Base-by-base conservation (phyloP, 2,329 filamentous ascomycete genomes). In the Alternaria viburni region DNA sequence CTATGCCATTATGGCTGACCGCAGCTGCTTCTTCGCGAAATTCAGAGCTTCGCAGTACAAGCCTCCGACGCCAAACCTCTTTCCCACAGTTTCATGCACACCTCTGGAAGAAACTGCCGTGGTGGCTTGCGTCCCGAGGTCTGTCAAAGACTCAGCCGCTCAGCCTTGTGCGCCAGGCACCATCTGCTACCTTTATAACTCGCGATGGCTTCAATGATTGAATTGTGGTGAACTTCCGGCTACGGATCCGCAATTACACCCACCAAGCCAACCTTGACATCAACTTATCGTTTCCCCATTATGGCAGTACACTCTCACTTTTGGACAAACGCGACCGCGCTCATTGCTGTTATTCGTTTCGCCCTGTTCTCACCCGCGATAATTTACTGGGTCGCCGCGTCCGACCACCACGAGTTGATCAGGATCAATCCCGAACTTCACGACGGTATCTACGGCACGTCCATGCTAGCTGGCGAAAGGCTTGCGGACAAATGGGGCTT, bases 401-500 rank as follows among this genome's bases (percentile, higher is more conserved):
- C 1, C 0, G 30, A 41, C 4, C 69, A 73, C 30, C 32, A 56
- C 54, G 30, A 54, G 6, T 3, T 67, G 6, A 50, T 73, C 43
- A 49, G 45, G 13, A 19, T 56, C 3, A 36, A 73, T 47, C 23
- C 23, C 19, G 13, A 65, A 25, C 61, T 73, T 7, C 59, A 64
- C 21, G 59, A 67, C 21, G 67, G 65, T n/a, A 62, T 61, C 13
- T 73, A 64, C 46, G 47, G 32, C 15, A 15, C 57, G 25, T 25
- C 43, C 9, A 66, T 71, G 8, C 44, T 43, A 5, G 21, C 43
- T 4, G 62, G 60, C 15, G 66, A 70, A 26, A 59, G 46, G 3
- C 36, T 73, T 41, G 67, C 61, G 30, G 25, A 43, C 5, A 59
- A 50, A 36, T 69, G 64, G 69, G 60, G 61, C 4, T 17, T 8